Evolutionary conservation across 768 basidiomycete species (phyloP), one percentile per base, ranked within the genome.

Genomic region (Boletus reticuloceps): DNA sequence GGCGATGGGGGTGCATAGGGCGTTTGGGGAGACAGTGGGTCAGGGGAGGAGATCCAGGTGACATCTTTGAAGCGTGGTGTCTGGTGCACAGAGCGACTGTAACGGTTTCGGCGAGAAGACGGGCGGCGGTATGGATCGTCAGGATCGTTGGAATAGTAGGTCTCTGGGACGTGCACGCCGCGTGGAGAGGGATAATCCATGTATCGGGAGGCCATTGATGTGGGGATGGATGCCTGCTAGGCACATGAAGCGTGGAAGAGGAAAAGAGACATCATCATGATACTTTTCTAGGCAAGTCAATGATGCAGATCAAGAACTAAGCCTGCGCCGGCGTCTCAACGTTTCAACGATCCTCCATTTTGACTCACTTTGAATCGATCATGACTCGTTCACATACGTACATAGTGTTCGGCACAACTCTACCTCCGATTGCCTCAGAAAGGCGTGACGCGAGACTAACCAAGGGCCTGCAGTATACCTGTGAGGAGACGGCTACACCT

Each of bases 171-270:
- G 51, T 62, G 67, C 2, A 56, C 54, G 29, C 60, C 67, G 42
- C 53, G 67, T 48, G 65, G 63, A 4, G 62, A 69, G n/a, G 62
- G 51, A 55, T 50, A 67, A 34, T 47, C 59, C 52, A 55, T 55
- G 45, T 45, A 45, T 44, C 46, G 41, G 60, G 45, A 71, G 73
- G 56, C 71, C 71, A 58, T 47, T 5, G 37, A 29, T 29, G 29
- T 29, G 13, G 31, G 32, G 8, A n/a, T 9, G 25, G 37, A 29
- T 27, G 27, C 27, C 29, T 19, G 25, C 5, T 16, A 31, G 39
- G 27, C 38, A 25, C 25, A 31, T 9, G 39, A 49, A 38, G 16
- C 0, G 14, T 7, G 27, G 32, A n/a, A 45, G 29, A 45, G 12
- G 17, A 46, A 9, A 13, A 46, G 31, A 36, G 31, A 32, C 45